Evolutionary conservation across 805 yeast genomes (phyloP).

Genomic region (Lipomyces sp.): DNA sequence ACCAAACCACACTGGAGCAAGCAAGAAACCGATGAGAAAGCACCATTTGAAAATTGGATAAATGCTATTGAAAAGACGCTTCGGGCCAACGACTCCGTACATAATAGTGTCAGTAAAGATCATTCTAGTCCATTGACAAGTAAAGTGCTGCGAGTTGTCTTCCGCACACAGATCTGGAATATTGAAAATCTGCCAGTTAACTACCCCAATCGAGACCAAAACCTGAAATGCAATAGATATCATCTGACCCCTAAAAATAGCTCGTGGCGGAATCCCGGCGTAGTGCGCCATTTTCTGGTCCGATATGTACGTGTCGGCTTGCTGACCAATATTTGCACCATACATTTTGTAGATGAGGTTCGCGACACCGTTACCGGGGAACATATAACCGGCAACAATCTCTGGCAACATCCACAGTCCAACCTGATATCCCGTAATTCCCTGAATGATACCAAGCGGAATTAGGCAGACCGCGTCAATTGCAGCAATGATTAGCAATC

Average conservation of each 20-base stretch:
- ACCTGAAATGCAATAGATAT: slow-evolving; percentile 53
- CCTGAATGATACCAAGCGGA: slow-evolving; percentile 66
- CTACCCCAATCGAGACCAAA: slow-evolving; percentile 51
- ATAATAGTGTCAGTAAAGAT: slow-evolving; percentile 62
- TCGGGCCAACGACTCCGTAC: slow-evolving; percentile 71
- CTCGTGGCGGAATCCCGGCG: slow-evolving; percentile 64
- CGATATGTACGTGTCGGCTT: slow-evolving; percentile 58
- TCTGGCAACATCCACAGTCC: slow-evolving; percentile 58
- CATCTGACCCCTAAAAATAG: slow-evolving; percentile 59
- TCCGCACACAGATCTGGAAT: slow-evolving; percentile 52
- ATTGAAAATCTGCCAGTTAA: slow-evolving; percentile 51
- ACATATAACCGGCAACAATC: slow-evolving; percentile 65
- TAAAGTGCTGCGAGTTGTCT: slow-evolving; percentile 49
- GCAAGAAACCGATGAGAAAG: slow-evolving; percentile 60
- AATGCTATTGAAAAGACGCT: slow-evolving; percentile 59
- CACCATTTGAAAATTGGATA: slow-evolving; percentile 62
- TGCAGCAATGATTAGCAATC: slow-evolving; percentile 52
- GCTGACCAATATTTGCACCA: slow-evolving; percentile 58
- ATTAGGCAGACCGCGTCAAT: slow-evolving; percentile 57
- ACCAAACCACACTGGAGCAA: slow-evolving; percentile 28
- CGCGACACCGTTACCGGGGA: slow-evolving; percentile 66
- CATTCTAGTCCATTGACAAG: slow-evolving; percentile 53
- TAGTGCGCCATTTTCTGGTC: slow-evolving; percentile 71
- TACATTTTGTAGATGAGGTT: slow-evolving; percentile 66
- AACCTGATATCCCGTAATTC: slow-evolving; percentile 47